phyloP scores from a whole-genome alignment of 1,284 basidiomycete genomes.

The Kwoniella shivajii region DNA sequence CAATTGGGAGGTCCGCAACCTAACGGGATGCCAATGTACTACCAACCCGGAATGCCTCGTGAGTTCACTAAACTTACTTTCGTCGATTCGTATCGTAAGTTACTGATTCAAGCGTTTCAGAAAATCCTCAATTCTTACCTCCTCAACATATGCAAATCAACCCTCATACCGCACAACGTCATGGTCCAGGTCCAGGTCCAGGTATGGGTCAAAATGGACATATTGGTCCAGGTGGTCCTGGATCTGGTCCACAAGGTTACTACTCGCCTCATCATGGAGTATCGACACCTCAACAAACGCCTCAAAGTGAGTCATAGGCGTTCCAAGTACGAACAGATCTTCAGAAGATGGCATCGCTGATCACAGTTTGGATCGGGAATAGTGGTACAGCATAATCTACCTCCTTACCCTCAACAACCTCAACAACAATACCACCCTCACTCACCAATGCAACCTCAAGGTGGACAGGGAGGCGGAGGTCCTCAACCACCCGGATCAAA shows the following conservation, averaged over 20 bases:
- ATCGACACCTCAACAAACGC: constrained; percentile 44
- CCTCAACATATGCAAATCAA: constrained; percentile 46
- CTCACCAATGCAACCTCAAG: constrained; percentile 11
- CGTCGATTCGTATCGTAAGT: no score
- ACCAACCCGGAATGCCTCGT: constrained; percentile 37
- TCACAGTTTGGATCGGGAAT: background rate
- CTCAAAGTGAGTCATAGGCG: constrained; percentile 36
- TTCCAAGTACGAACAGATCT: background rate
- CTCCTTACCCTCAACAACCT: constrained; percentile 19
- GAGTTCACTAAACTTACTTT: constrained; percentile 13
- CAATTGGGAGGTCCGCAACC: constrained; percentile 36
- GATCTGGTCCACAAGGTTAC: constrained; percentile 22
- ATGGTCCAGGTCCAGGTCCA: constrained; percentile 20
- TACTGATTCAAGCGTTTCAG: no score
- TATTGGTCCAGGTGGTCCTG: constrained; percentile 8
- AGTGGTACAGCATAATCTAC: constrained; percentile 25
- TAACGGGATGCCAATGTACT: constrained; percentile 43
- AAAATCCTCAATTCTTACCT: constrained; percentile 44
- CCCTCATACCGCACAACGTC: constrained; percentile 29
- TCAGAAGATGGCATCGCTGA: background rate
- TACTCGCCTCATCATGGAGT: constrained; percentile 27
- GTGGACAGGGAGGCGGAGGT: background rate
- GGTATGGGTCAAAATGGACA: constrained; percentile 10
- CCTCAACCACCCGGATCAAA: background rate
- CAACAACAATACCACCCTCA: constrained; percentile 14